Conservation (phyloP, 1,284 basidiomycete species). For the Apiotrichum montevideense region DNA sequence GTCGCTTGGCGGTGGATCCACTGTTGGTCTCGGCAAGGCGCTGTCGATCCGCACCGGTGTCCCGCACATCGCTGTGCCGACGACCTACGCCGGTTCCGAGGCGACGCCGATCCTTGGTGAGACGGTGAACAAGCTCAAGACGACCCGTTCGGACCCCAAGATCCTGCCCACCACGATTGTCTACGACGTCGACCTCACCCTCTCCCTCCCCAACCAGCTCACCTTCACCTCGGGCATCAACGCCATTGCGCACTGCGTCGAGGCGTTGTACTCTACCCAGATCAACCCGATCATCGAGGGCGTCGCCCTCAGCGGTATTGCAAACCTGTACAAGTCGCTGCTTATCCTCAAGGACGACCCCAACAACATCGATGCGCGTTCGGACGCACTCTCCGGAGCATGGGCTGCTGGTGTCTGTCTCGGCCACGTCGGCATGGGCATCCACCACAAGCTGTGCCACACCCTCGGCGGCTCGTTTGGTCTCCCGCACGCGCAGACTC, state of each 20-base stretch:
- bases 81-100: constrained; percentile 52
- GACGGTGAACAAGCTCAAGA: constrained; percentile 49
- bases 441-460: constrained; percentile 53
- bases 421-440: constrained; percentile 48
- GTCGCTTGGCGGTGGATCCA: constrained; percentile 49
- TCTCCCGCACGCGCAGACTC: constrained; percentile 52
- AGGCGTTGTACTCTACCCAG: constrained; percentile 48
- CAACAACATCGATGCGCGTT: constrained; percentile 45
- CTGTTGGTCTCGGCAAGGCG: constrained; percentile 50
- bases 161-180: constrained; percentile 51
- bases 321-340: constrained; percentile 43
- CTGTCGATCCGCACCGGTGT: constrained; percentile 48
- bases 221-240: constrained; percentile 51
- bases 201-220: constrained; percentile 47
- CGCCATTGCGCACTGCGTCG: constrained; percentile 51
- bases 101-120: constrained; percentile 51
- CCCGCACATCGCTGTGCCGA: constrained; percentile 51
- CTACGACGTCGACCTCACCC: constrained; percentile 51
- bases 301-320: constrained; percentile 49
- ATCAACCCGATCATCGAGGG: constrained; percentile 49
- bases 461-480: constrained; percentile 49
- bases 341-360: constrained; percentile 40
- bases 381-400: constrained; percentile 49
- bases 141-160: constrained; percentile 47
- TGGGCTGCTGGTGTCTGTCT: constrained; percentile 49